Conservation (phyloP, 106 monocot genomes). For the Apostasia ramifera region DNA sequence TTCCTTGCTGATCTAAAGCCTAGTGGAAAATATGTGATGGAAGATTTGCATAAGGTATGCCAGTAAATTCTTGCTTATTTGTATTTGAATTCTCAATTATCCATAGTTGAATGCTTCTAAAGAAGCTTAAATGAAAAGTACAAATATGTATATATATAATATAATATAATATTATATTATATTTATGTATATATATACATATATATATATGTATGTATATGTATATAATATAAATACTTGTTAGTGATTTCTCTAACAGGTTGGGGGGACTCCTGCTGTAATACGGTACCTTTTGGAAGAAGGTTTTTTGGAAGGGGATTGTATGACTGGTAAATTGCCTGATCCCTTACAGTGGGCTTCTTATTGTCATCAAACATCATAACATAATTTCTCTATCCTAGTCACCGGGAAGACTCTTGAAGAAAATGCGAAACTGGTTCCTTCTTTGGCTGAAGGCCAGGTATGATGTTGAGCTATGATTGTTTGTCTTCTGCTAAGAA, state of each 20-base stretch:
- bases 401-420: constrained; percentile 93
- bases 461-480: constrained; percentile 22
- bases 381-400: constrained; percentile 20
- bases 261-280: constrained; percentile 92
- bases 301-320: constrained; percentile 79
- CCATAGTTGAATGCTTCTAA: too few species aligned
- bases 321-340: constrained; percentile 71
- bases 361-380: neutral
- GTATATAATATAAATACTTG: too few species aligned
- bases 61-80: neutral
- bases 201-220: too few species aligned
- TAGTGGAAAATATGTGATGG: constrained; percentile 99
- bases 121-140: too few species aligned
- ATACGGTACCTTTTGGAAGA: constrained; percentile 86
- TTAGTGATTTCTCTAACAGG: constrained; percentile 18
- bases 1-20: constrained; percentile 99
- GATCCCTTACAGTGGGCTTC: neutral
- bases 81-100: neutral
- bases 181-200: too few species aligned
- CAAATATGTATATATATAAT: too few species aligned
- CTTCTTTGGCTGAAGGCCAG: constrained; percentile 80
- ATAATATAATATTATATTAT: too few species aligned
- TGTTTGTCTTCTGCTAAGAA: neutral
- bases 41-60: constrained; percentile 87
- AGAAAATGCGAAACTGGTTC: constrained; percentile 80